phyloP scores from a whole-genome alignment of 177 flowering plant species.

The Vitis hybrid region DNA sequence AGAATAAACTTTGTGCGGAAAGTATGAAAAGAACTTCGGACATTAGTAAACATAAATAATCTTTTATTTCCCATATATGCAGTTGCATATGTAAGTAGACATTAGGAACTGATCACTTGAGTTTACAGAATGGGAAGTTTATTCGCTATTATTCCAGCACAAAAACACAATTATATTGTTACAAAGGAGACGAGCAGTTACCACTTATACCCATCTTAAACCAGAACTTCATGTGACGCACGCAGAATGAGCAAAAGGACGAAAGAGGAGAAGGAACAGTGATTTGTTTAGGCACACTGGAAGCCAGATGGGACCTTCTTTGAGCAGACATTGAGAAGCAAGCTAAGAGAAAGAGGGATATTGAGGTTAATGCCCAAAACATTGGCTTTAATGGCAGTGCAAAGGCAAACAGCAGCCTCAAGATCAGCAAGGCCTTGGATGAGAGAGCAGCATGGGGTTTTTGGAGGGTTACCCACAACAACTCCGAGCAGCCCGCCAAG shows the following conservation, averaged over 20 bases:
- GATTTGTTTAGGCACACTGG: constrained; percentile 28
- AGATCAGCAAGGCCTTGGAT: constrained; percentile 54
- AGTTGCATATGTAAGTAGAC: not conserved
- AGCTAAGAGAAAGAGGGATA: constrained; percentile 47
- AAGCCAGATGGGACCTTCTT: constrained; percentile 39
- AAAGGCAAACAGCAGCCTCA: constrained; percentile 79
- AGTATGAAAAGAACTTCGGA: not conserved
- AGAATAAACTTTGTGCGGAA: not conserved
- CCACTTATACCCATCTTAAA: not conserved
- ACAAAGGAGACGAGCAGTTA: not conserved
- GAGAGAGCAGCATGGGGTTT: constrained; percentile 50
- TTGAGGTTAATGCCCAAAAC: constrained; percentile 61
- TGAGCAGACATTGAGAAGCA: constrained; percentile 36
- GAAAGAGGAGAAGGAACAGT: not conserved
- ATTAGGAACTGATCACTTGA: not conserved
- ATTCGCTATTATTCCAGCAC: not conserved
- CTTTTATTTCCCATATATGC: not conserved
- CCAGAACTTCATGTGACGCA: not conserved
- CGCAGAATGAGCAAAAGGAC: not conserved
- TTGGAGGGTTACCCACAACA: constrained; percentile 29
- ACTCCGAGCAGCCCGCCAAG: constrained; percentile 26
- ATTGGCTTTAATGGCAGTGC: constrained; percentile 66
- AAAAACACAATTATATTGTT: not conserved
- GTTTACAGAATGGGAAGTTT: constrained; percentile 1
- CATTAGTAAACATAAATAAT: not conserved